Evolutionary conservation across 306 rosid genomes (phyloP).

Genomic region (Potentilla sterilis): DNA sequence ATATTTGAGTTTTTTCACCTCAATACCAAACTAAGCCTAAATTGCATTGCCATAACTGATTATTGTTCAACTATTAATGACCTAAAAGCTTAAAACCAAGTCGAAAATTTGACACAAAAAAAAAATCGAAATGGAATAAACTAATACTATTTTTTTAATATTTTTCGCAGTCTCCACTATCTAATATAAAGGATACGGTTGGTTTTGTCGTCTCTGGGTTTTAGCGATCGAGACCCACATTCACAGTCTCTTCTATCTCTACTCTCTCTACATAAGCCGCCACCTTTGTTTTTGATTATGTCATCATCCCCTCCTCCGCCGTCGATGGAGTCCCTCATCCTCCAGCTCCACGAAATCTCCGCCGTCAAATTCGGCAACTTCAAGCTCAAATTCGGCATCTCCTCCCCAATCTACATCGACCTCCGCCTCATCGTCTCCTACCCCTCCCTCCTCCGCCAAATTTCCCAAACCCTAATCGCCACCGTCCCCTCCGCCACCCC

Average conservation of each 20-base stretch:
- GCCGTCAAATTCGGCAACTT: slow-evolving; percentile 92
- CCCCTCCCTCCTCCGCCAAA: slow-evolving; percentile 70
- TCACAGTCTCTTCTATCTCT: background rate
- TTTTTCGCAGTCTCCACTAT: too few species aligned
- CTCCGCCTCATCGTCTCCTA: slow-evolving; percentile 83
- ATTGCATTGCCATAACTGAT: too few species aligned
- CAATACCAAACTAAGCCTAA: too few species aligned
- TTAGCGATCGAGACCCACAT: background rate
- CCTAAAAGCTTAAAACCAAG: too few species aligned
- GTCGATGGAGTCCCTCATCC: slow-evolving; percentile 64
- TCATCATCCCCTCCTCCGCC: slow-evolving; percentile 32
- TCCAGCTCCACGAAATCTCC: slow-evolving; percentile 76
- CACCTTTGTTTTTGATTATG: background rate
- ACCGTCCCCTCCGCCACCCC: slow-evolving; percentile 52
- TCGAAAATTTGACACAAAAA: too few species aligned
- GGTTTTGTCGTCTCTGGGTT: too few species aligned
- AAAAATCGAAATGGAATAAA: too few species aligned
- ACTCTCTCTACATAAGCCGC: background rate
- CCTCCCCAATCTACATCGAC: slow-evolving; percentile 86
- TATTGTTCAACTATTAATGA: too few species aligned
- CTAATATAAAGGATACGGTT: too few species aligned
- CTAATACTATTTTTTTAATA: too few species aligned
- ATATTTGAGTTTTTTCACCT: too few species aligned
- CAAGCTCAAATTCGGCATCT: slow-evolving; percentile 90
- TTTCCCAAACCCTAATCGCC: slow-evolving; percentile 69